A percentile compares a stretch with the other conserved stretches of the same genome.
phyloP scores from a whole-genome alignment of 1,284 basidiomycete species.

The Fomitopsis betulina region DNA sequence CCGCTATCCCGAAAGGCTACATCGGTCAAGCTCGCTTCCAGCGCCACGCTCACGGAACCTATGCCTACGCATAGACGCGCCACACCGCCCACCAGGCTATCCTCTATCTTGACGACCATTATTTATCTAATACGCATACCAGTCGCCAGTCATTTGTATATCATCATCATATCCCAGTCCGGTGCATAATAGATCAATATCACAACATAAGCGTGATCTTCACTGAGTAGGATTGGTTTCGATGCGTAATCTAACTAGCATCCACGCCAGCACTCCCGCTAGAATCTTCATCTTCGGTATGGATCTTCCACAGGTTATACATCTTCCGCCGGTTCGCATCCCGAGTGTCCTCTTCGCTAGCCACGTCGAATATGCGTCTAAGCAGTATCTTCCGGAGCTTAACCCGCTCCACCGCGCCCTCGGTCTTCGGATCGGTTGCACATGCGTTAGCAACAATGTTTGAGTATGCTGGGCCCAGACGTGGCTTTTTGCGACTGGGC shows the following conservation, averaged over 20 bases:
- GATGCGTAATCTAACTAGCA: constrained; percentile 11
- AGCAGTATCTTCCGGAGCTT: constrained; percentile 57
- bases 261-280: constrained; percentile 19
- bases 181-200: constrained; percentile 5
- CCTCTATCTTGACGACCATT: background rate
- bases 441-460: constrained; percentile 48
- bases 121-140: background rate
- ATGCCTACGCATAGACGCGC: constrained; percentile 4
- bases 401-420: constrained; percentile 31
- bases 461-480: constrained; percentile 32
- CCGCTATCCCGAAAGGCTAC: constrained; percentile 24
- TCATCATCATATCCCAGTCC: background rate
- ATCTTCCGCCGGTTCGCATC: constrained; percentile 80
- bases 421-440: constrained; percentile 32
- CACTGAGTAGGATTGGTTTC: background rate
- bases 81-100: background rate
- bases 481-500: constrained; percentile 36
- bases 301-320: constrained; percentile 75
- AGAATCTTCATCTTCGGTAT: constrained; percentile 44
- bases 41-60: constrained; percentile 6
- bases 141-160: background rate
- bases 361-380: constrained; percentile 67
- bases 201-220: too few relatives aligned
- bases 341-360: constrained; percentile 68
- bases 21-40: constrained; percentile 19